Evolutionary conservation across 2,329 filamentous ascomycete genomes (phyloP), one percentile per base, ranked within the genome.

Genomic region (Gaeumannomyces tritici): DNA sequence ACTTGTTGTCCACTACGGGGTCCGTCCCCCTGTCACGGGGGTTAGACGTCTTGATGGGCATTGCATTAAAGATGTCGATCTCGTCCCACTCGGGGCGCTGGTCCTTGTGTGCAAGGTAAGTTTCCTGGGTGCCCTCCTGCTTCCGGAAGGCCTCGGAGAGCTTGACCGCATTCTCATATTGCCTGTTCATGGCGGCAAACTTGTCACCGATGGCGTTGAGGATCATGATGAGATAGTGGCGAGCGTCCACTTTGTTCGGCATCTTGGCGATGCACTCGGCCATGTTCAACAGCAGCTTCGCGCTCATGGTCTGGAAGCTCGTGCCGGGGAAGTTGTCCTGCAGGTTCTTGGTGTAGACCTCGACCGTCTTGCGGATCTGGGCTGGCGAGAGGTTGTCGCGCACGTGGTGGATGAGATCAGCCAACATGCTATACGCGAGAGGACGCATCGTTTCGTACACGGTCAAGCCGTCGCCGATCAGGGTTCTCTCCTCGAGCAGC

Each of bases 221-320:
- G 57, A 99, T 98, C 86, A 96, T 95, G 71, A 99, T 91, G 65
- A 99, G 79, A 73, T 96, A 96, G 73, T 98, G 93, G 7, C 96
- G 88, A 28, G 95, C 95, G 73, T 99, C 93, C 56, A 89, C 86
- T 77, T 98, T 99, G 72, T 96, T 91, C 26, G 89, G 89, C 68
- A 99, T 83, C 73, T 93, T 96, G 1, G 93, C 91, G 70, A 99
- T 99, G 73, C 91, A 96, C 70, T 99, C 96, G 0, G 93, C 95
- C 91, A 99, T 96, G 73, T 99, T 99, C 15, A 99, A 80, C 0
- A 99, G 80, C 3, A 99, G 80, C 74, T 98, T 99, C 0, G 95
- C 96, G 69, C 95, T 98, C 95, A 99, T 99, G 0, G 95, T 99
- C 74, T 99, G 96, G 72, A 99, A 99, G 74, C 93, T 99, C 0